Evolutionary conservation across 148 eudicot genomes (phyloP), one percentile per base, ranked within the genome.

Genomic region (Vaccinium myrtillus): DNA sequence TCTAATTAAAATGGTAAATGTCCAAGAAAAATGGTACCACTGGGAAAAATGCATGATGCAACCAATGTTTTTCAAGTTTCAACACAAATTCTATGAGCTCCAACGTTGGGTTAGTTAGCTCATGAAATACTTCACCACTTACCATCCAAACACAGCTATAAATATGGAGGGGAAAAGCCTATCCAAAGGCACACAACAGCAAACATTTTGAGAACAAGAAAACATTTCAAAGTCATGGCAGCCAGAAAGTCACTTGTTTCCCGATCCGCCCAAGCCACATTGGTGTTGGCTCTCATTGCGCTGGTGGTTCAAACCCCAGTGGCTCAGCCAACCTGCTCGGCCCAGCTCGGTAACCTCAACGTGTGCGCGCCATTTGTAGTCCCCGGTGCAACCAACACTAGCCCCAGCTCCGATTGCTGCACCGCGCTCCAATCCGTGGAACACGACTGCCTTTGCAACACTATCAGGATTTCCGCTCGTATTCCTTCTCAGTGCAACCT

Each of bases 401-500:
- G 2, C 81, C 99, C 99, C 0, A 95, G 87, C 87, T 0, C 88
- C 4, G 96, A 90, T 0, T 95, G 99, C 82, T 97, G 99, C 85
- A 83, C 82, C 1, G 98, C 98, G 0, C 95, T 97, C 32, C 91
- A 90, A 69, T 77, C 89, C 0, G 86, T 95, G 8, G 89, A 91
- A 9, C 95, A 90, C 63, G 94, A 91, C 53, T 94, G 98, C 85
- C 78, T 94, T 46, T 97, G 99, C 86, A 92, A 79, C 90, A 94
- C 99, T 12, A 84, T 95, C 50, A 80, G 95, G 84, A 89, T 96
- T 67, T 85, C 97, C 36, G 82, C 94, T 14, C 92, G 83, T 9
- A 90, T 96, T 11, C 98, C 99, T 25, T 55, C 94, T 46, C 82
- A 84, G 51, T 96, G 99, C 97, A 93, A 91, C 87, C 88, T 94